Evolutionary conservation across 2,329 filamentous ascomycete species (phyloP).

Genomic region (Cladosporium oxysporum): DNA sequence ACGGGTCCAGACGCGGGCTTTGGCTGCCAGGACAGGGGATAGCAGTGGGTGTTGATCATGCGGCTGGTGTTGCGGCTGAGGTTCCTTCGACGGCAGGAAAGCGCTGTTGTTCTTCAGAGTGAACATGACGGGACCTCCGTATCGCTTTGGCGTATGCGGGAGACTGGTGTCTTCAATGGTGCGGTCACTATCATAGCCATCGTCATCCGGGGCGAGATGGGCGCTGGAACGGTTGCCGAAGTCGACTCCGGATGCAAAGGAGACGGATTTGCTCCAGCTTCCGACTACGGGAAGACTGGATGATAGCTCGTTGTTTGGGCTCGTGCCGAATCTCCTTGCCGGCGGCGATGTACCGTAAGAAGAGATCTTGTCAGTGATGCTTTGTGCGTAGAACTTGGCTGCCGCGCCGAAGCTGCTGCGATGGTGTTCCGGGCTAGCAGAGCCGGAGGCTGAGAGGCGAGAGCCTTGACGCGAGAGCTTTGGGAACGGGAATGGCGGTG

Average conservation of each 20-base stretch:
- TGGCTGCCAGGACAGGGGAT: slow-evolving; percentile 45
- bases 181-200: slow-evolving; percentile 37
- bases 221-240: slow-evolving; percentile 36
- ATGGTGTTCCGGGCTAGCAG: slow-evolving; percentile 35
- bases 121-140: slow-evolving; percentile 45
- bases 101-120: slow-evolving; percentile 58
- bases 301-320: slow-evolving; percentile 34
- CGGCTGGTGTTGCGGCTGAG: slow-evolving; percentile 39
- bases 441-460: slow-evolving; percentile 31
- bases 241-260: slow-evolving; percentile 39
- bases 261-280: slow-evolving; percentile 48
- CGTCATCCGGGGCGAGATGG: slow-evolving; percentile 29
- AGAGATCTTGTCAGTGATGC: slow-evolving; percentile 36
- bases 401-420: slow-evolving; percentile 38
- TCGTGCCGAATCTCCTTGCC: slow-evolving; percentile 28
- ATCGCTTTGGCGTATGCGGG: slow-evolving; percentile 36
- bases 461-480: slow-evolving; percentile 27
- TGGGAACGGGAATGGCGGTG: slow-evolving; percentile 32
- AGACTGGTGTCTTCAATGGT: slow-evolving; percentile 40
- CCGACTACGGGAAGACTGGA: slow-evolving; percentile 37
- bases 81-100: slow-evolving; percentile 50
- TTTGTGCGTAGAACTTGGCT: slow-evolving; percentile 38
- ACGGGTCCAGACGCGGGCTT: slow-evolving; percentile 56
- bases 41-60: slow-evolving; percentile 49
- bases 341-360: slow-evolving; percentile 38